A percentile compares a stretch with the other conserved stretches of the same genome.
phyloP scores from a whole-genome alignment of 805 yeast genomes.

The Wickerhamiella allomyrinae region DNA sequence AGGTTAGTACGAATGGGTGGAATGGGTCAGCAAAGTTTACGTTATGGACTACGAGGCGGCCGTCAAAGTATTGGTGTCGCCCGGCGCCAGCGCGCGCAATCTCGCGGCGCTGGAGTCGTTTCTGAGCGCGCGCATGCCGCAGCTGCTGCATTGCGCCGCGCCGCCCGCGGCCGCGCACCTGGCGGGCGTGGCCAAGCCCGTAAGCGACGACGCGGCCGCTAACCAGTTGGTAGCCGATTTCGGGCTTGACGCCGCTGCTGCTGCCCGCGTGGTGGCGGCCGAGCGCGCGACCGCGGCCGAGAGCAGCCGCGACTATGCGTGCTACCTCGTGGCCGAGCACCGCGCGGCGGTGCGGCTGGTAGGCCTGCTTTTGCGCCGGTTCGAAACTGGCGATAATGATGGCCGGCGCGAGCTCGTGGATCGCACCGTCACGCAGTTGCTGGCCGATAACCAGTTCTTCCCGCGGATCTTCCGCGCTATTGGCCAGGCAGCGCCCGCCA shows the following conservation, averaged over 20 bases:
- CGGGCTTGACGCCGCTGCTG: not conserved
- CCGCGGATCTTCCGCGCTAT: slow-evolving; percentile 9
- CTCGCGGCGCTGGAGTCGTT: slow-evolving; percentile 12
- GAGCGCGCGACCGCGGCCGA: not conserved
- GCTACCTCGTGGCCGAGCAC: not conserved
- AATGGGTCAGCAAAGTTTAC: not conserved
- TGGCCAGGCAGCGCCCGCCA: not conserved
- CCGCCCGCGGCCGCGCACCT: slow-evolving; percentile 6
- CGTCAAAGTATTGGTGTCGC: not conserved
- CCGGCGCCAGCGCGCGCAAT: not conserved
- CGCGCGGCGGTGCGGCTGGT: slow-evolving; percentile 3
- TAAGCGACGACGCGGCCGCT: not conserved
- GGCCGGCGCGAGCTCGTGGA: slow-evolving; percentile 2
- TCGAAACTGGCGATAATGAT: not conserved
- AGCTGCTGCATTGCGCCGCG: slow-evolving; percentile 7
- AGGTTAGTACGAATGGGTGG: no score
- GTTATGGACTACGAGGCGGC: slow-evolving; percentile 4
- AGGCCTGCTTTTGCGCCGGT: slow-evolving; percentile 1
- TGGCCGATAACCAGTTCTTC: slow-evolving; percentile 12
- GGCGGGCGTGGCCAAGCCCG: not conserved
- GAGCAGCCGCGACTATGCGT: not conserved
- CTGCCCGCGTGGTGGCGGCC: not conserved
- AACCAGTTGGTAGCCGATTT: not conserved
- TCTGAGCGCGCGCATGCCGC: slow-evolving; percentile 6
- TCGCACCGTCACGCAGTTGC: slow-evolving; percentile 5